These are phyloP conservation scores for Bolboschoenus planiculmis DNA, from an alignment of 176 grass and related monocot species.

Conservation along the genomic window DNA sequence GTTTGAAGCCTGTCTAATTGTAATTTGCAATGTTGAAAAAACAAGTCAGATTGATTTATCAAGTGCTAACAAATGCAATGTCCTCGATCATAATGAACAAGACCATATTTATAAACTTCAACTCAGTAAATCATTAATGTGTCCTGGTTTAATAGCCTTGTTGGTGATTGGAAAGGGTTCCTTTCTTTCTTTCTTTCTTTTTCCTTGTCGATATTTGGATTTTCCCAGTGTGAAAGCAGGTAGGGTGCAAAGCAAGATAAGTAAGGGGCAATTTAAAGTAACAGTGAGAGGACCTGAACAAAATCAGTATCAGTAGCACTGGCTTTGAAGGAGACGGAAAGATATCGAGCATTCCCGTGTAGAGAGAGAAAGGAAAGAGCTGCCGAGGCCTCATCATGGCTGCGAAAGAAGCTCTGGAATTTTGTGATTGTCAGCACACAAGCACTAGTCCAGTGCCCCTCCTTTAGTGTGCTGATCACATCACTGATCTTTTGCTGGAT, in stretches of 20 bases:
- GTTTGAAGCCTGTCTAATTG: not conserved
- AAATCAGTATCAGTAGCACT: not conserved
- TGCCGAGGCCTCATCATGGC: not conserved
- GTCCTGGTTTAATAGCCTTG: not conserved
- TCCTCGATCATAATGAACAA: not conserved
- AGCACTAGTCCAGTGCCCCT: not conserved
- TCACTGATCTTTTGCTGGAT: conserved; percentile 13
- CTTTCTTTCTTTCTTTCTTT: not conserved
- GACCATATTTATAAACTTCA: not conserved
- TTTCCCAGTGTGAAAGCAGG: not conserved
- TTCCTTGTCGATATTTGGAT: not conserved
- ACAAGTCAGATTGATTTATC: not conserved
- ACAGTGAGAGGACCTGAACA: not conserved
- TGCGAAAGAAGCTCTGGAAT: conserved; percentile 5
- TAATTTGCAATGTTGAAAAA: not conserved
- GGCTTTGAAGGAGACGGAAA: not conserved
- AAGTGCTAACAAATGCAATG: not conserved
- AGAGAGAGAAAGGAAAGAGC: conserved; percentile 12
- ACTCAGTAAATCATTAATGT: not conserved
- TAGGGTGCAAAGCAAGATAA: not conserved
- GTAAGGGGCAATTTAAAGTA: not conserved
- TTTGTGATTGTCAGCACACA: conserved; percentile 12
- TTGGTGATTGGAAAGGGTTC: not conserved
- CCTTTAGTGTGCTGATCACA: not conserved
- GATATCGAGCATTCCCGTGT: not conserved